Base-by-base conservation (phyloP, 208 protist genomes). In the Novymonas esmeraldas region DNA sequence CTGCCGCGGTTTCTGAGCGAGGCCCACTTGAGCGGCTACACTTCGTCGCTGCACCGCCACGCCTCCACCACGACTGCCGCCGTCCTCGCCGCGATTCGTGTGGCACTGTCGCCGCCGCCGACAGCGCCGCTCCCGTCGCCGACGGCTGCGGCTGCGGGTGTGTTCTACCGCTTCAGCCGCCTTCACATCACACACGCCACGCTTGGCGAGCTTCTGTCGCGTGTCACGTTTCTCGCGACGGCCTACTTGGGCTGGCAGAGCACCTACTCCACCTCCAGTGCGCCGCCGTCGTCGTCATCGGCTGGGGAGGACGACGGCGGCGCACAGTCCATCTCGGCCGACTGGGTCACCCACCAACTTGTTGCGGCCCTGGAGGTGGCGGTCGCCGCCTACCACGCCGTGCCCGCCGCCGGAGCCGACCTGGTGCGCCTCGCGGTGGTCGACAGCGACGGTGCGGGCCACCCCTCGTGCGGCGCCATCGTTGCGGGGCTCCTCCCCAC, bases 301-400 rank as follows among this genome's bases (percentile, higher is more conserved):
- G n/a, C n/a, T 44, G 54, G 10, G 20, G 68, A 36, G 34, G 49
- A 56, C 9, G 50, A 41, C 16, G n/a, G 13, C 18, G 13, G 2
- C n/a, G n/a, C n/a, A n/a, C n/a, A n/a, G 36, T 10, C 6, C 13
- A 26, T 20, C 64, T 29, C 49, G 0, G 60, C 55, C n/a, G 76
- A 74, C n/a, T 48, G 70, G 44, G 67, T 76, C 14, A 67, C 78
- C 20, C 62, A 73, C 22, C 60, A 64, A 26, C 44, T 79, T 1
- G 46, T 64, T 13, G 50, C 41, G 11, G 69, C 66, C 39, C 56
- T 95, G 29, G 76, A 85, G 70, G 65, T 88, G 54, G 73, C 89
- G 16, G 75, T 76, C 1, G 85, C 89, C 13, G 86, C 85, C 13
- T 86, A 92, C 70, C 86, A 91, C 64, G 78, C 81, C 33, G 77